A percentile compares a stretch with the other conserved stretches of the same genome.
These are phyloP conservation scores for Carnegiea gigantea DNA, from an alignment of 179 eudicot species.

Conservation along the genomic window DNA sequence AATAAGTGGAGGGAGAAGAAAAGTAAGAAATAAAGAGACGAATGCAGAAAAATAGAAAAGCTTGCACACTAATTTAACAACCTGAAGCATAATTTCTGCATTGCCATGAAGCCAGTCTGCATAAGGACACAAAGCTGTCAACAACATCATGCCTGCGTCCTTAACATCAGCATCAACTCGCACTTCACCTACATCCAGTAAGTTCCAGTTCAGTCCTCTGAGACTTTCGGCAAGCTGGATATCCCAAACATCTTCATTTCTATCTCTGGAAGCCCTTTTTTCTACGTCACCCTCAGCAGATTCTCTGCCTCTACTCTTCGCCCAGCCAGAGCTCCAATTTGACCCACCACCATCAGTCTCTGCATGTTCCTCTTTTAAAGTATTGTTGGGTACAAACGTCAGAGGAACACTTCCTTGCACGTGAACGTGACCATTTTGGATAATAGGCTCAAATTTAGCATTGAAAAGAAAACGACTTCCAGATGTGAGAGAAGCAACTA, in stretches of 20 bases:
- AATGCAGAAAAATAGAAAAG: background rate
- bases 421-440: slow-evolving; percentile 98
- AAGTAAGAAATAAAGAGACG: background rate
- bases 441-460: slow-evolving; percentile 93
- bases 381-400: slow-evolving; percentile 56
- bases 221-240: slow-evolving; percentile 91
- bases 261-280: slow-evolving; percentile 66
- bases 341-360: slow-evolving; percentile 63
- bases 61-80: slow-evolving; percentile 23
- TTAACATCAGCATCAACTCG: slow-evolving; percentile 99
- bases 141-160: slow-evolving; percentile 99
- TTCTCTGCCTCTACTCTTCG: slow-evolving; percentile 57
- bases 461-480: slow-evolving; percentile 92
- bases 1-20: background rate
- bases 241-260: slow-evolving; percentile 93
- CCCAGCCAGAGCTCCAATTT: slow-evolving; percentile 77
- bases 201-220: slow-evolving; percentile 88
- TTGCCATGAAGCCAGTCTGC: slow-evolving; percentile 97
- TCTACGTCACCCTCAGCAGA: slow-evolving; percentile 58
- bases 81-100: slow-evolving; percentile 96
- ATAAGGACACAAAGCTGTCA: slow-evolving; percentile 94
- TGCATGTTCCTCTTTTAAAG: slow-evolving; percentile 57
- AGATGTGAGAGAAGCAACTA: slow-evolving; percentile 96
- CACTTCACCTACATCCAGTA: slow-evolving; percentile 94
- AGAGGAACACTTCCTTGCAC: slow-evolving; percentile 97